Conservation (phyloP, 1,284 basidiomycete species). For the Crepidotus sp. region DNA sequence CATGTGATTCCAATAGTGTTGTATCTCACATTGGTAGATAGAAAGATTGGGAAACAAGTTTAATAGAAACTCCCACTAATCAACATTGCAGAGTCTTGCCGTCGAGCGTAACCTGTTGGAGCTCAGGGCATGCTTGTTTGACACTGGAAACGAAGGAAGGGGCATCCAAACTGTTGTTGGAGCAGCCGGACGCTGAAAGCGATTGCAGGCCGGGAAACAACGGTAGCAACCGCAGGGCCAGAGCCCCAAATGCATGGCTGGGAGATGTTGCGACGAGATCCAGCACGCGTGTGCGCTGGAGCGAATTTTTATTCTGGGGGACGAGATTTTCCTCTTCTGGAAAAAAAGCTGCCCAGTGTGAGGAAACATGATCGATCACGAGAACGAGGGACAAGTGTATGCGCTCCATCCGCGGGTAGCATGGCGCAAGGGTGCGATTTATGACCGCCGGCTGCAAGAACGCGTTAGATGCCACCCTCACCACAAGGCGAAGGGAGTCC, state of each 20-base stretch:
- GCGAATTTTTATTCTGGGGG: neutral
- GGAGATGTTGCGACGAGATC: slow-evolving; percentile 4
- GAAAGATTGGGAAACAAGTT: neutral
- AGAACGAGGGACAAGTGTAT: slow-evolving; percentile 7
- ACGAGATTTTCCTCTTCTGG: neutral
- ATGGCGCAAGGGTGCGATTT: neutral
- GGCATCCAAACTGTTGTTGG: neutral
- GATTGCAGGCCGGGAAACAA: slow-evolving; percentile 6
- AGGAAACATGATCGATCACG: slow-evolving; percentile 7
- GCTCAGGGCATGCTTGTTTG: neutral
- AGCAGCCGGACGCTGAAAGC: slow-evolving; percentile 4
- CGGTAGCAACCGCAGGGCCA: slow-evolving; percentile 1
- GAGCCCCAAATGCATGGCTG: slow-evolving; percentile 1
- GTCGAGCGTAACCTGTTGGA: slow-evolving; percentile 4
- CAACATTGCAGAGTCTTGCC: neutral
- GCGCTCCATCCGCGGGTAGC: neutral
- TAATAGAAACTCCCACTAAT: neutral
- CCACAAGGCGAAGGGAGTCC: neutral
- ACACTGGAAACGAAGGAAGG: slow-evolving; percentile 2
- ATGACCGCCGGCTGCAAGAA: neutral
- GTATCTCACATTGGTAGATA: too few relatives aligned
- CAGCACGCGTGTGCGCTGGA: slow-evolving; percentile 3
- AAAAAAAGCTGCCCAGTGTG: slow-evolving; percentile 12
- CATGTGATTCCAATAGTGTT: too few relatives aligned
- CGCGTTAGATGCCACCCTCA: neutral